Percentiles rank a stretch among this genome's conserved stretches.
Evolutionary conservation across 805 yeast species (phyloP).

Genomic region (Saturnispora silvae): DNA sequence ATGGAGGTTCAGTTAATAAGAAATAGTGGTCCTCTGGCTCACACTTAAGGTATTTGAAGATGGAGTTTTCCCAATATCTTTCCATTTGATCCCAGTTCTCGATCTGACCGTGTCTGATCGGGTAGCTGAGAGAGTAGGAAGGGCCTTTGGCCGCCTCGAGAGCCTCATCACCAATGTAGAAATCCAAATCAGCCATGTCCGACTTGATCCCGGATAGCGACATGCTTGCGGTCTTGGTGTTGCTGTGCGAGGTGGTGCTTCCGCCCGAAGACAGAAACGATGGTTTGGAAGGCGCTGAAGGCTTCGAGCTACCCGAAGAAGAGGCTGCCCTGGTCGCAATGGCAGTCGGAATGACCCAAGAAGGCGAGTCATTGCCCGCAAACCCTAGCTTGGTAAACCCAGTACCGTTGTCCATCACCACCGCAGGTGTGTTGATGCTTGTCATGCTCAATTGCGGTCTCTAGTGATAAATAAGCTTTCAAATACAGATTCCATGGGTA

Average conservation of each 20-base stretch:
- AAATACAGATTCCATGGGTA: too few relatives aligned
- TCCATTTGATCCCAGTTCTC: slow-evolving; percentile 99
- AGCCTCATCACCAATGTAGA: slow-evolving; percentile 94
- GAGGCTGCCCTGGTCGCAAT: slow-evolving; percentile 61
- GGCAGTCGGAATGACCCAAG: slow-evolving; percentile 95
- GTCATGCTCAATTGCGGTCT: slow-evolving; percentile 31
- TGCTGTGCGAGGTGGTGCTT: slow-evolving; percentile 13
- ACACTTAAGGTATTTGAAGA: slow-evolving; percentile 90
- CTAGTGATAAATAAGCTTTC: background rate
- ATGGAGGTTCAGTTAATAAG: slow-evolving; percentile 93
- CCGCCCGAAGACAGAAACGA: slow-evolving; percentile 31
- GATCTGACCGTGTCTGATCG: slow-evolving; percentile 94
- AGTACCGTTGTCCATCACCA: slow-evolving; percentile 97
- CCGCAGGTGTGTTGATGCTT: slow-evolving; percentile 74
- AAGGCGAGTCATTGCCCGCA: slow-evolving; percentile 97
- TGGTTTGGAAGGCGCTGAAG: slow-evolving; percentile 37
- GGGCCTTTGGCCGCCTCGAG: slow-evolving; percentile 85
- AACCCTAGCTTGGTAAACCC: slow-evolving; percentile 95
- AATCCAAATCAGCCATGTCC: slow-evolving; percentile 90
- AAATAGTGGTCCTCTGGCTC: slow-evolving; percentile 99
- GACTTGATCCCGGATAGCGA: slow-evolving; percentile 5
- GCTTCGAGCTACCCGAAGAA: slow-evolving; percentile 27
- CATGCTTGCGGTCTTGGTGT: slow-evolving; percentile 2
- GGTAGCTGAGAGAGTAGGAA: slow-evolving; percentile 76
- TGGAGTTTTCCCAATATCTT: slow-evolving; percentile 95